Base-by-base conservation (phyloP, 148 eudicot genomes). In the Fagopyrum esculentum region DNA sequence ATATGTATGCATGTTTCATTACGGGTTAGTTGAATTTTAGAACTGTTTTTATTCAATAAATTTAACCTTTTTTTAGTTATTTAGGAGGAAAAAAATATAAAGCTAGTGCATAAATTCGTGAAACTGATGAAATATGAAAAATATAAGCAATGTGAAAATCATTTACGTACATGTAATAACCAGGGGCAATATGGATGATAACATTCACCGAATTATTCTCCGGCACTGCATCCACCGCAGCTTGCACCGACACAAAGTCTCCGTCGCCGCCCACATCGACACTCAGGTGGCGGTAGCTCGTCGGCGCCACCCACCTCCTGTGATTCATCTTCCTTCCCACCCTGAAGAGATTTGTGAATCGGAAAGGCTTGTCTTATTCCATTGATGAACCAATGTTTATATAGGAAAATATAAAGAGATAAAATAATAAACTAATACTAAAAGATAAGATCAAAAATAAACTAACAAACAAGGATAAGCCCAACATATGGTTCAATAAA, bases 151-250 rank as follows among this genome's bases (percentile, higher is more conserved):
- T 51, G 16, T 11, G 13, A 0, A 3, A 13, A 51, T 13, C 56
- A 69, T 4, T 60, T 7, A 16, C 71, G 74, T 93, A 94, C 98
- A 82, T 83, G 86, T 91, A 95, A 72, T 47, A 74, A 30, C 99
- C 99, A 51, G 99, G 87, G 26, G 76, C 74, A 74, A 95, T 92
- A 15, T 77, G 91, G 69, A 95, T 83, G 43, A 89, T 52, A 22
- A 90, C 90, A 45, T 85, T 90, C 84, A 82, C 81, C 51, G 57
- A 76, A 78, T 95, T 95, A 75, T 85, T 80, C 6, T 75, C 71
- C 30, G 96, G 87, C 70, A 95, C 85, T 1, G 96, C 84, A 79
- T 95, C 91, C 30, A 95, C 89, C 0, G 99, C 99, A 0, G 84
- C 92, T 75, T 95, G 99, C 52, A 95, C 96, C 0, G 91, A 85